These are phyloP conservation scores for Flaveria sonorensis DNA, from an alignment of 129 eudicot genomes.

Conservation along the genomic window DNA sequence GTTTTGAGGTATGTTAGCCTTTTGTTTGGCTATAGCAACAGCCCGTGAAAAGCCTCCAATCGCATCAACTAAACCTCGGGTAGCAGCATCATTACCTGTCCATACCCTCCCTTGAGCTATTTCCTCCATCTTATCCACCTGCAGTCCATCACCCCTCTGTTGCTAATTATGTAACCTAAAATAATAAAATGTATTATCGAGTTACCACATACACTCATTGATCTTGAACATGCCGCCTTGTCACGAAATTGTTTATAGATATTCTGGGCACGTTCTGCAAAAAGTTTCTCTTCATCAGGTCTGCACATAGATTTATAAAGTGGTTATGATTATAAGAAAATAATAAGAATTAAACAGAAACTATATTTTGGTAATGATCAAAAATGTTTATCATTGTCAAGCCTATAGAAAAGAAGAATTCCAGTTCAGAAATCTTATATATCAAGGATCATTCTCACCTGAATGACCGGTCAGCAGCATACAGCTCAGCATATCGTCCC, in stretches of 20 bases:
- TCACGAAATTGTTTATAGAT: conserved; percentile 69
- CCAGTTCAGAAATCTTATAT: not conserved
- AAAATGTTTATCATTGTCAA: not conserved
- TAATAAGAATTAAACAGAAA: not conserved
- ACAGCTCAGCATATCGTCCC: conserved; percentile 78
- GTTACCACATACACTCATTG: conserved; percentile 65
- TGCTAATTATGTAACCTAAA: conserved; percentile 7
- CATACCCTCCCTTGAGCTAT: conserved; percentile 91
- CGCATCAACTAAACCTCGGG: conserved; percentile 88
- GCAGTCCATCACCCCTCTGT: conserved; percentile 5
- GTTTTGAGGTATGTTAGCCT: conserved; percentile 77
- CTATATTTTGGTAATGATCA: not conserved
- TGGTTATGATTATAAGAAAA: not conserved
- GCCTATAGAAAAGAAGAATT: not conserved
- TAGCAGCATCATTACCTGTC: conserved; percentile 82
- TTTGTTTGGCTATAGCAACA: conserved; percentile 87
- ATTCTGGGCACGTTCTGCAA: conserved; percentile 64
- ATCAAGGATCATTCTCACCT: conserved; percentile 45
- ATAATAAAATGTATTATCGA: not conserved
- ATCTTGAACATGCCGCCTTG: conserved; percentile 87
- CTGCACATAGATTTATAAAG: conserved; percentile 38
- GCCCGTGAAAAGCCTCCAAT: conserved; percentile 87
- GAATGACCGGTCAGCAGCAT: conserved; percentile 72
- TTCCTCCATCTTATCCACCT: conserved; percentile 74
- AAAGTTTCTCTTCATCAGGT: conserved; percentile 84